A percentile compares a stretch with the other conserved stretches of the same genome.
Conservation (phyloP, 176 grass and related monocot genomes). For the Oropetium thomaeum region DNA sequence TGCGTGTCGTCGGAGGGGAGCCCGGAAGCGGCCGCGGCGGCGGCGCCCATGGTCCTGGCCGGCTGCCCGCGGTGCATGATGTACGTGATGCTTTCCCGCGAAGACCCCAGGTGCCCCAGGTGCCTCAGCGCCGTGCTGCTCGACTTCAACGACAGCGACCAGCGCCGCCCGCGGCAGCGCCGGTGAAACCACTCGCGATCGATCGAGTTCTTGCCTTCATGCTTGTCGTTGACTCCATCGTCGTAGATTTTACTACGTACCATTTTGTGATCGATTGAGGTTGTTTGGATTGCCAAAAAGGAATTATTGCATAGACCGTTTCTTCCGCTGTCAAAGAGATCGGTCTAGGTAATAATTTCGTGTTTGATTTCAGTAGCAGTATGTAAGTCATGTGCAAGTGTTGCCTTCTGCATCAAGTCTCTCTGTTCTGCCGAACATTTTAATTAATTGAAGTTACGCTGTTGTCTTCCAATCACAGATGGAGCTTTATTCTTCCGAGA, state of each 20-base stretch:
- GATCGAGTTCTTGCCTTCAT: background rate
- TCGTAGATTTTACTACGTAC: slow-evolving; percentile 22
- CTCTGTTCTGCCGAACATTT: background rate
- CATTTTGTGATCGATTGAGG: slow-evolving; percentile 9
- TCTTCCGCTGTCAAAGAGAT: slow-evolving; percentile 33
- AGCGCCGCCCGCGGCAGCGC: slow-evolving; percentile 40
- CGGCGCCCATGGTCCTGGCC: slow-evolving; percentile 70
- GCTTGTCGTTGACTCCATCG: background rate
- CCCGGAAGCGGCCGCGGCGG: slow-evolving; percentile 36
- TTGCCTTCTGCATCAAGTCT: background rate
- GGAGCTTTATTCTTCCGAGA: slow-evolving; percentile 5
- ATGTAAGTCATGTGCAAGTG: background rate
- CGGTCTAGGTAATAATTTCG: slow-evolving; percentile 64
- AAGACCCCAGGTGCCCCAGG: slow-evolving; percentile 86
- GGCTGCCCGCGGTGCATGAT: slow-evolving; percentile 94
- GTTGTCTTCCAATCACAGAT: slow-evolving; percentile 16
- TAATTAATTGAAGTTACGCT: slow-evolving; percentile 31
- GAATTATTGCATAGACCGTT: slow-evolving; percentile 66
- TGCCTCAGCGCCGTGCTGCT: slow-evolving; percentile 90
- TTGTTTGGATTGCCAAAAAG: slow-evolving; percentile 19
- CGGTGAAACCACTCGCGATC: slow-evolving; percentile 19
- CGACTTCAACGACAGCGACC: slow-evolving; percentile 71
- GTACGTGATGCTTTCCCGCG: slow-evolving; percentile 94
- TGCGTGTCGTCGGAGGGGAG: slow-evolving; percentile 96
- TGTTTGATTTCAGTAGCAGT: background rate